phyloP scores from a whole-genome alignment of 1,139 yeast species.

The Taphrina pruni region DNA sequence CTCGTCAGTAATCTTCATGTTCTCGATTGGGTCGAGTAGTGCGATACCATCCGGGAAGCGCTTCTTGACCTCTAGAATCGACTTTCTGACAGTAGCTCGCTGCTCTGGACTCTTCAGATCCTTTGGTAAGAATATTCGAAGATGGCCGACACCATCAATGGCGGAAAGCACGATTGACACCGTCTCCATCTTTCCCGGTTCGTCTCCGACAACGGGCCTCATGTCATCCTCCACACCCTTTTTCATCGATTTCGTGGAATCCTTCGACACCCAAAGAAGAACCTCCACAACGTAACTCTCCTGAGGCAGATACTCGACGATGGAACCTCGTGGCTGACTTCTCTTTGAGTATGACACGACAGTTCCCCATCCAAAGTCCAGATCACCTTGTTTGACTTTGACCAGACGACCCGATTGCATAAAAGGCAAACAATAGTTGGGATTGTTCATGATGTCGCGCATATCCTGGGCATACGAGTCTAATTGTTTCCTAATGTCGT shows the following conservation, averaged over 20 bases:
- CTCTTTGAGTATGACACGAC: slow-evolving; percentile 79
- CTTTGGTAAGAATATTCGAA: slow-evolving; percentile 80
- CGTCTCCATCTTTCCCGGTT: slow-evolving; percentile 73
- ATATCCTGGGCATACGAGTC: slow-evolving; percentile 75
- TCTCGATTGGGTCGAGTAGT: slow-evolving; percentile 81
- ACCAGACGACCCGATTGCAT: slow-evolving; percentile 88
- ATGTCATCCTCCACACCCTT: slow-evolving; percentile 86
- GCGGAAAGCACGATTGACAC: slow-evolving; percentile 85
- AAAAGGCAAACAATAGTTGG: slow-evolving; percentile 81
- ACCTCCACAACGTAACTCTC: slow-evolving; percentile 88
- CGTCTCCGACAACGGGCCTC: slow-evolving; percentile 76
- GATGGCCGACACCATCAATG: slow-evolving; percentile 73
- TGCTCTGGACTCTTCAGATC: slow-evolving; percentile 75
- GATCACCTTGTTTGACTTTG: slow-evolving; percentile 62
- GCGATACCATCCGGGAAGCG: slow-evolving; percentile 92
- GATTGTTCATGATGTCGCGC: slow-evolving; percentile 86
- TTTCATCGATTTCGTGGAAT: slow-evolving; percentile 59
- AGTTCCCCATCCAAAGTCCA: slow-evolving; percentile 93
- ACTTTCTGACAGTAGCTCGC: slow-evolving; percentile 73
- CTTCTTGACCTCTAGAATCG: slow-evolving; percentile 76
- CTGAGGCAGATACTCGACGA: slow-evolving; percentile 56
- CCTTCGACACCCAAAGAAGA: slow-evolving; percentile 66
- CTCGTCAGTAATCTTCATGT: slow-evolving; percentile 86
- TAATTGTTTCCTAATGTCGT: slow-evolving; percentile 76
- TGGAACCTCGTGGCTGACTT: slow-evolving; percentile 57